Conservation (phyloP, 169 alveolate genomes). For the Cryptosporidium ryanae region DNA sequence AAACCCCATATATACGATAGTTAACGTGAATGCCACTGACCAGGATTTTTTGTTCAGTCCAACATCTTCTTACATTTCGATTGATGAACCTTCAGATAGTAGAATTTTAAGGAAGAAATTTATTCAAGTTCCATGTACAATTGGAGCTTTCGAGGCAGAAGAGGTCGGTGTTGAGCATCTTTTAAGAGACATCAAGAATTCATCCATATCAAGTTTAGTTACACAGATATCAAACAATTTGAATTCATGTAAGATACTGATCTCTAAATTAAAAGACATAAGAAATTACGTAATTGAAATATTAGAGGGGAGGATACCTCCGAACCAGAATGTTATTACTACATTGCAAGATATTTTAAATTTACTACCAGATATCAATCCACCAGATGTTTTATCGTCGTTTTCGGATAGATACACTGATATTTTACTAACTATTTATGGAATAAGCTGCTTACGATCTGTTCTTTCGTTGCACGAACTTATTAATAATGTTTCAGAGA, state of each 20-base stretch:
- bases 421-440: slow-evolving; percentile 91
- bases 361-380: slow-evolving; percentile 90
- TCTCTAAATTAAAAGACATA: slow-evolving; percentile 79
- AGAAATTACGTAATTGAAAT: slow-evolving; percentile 83
- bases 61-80: slow-evolving; percentile 93
- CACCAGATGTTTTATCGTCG: slow-evolving; percentile 88
- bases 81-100: slow-evolving; percentile 94
- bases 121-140: slow-evolving; percentile 92
- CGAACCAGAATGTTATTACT: slow-evolving; percentile 90
- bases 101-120: slow-evolving; percentile 91
- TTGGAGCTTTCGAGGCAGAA: slow-evolving; percentile 98
- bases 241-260: slow-evolving; percentile 80
- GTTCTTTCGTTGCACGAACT: slow-evolving; percentile 95
- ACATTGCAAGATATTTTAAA: slow-evolving; percentile 94
- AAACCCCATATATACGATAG: slow-evolving; percentile 94
- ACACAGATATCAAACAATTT: slow-evolving; percentile 84
- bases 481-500: slow-evolving; percentile 93
- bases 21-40: slow-evolving; percentile 82
- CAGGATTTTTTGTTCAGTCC: slow-evolving; percentile 86
- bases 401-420: slow-evolving; percentile 94
- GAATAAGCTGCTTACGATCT: slow-evolving; percentile 91
- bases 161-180: slow-evolving; percentile 99
- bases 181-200: slow-evolving; percentile 95
- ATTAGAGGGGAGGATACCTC: slow-evolving; percentile 86
- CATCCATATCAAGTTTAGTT: slow-evolving; percentile 92